Conservation (phyloP, 2,329 filamentous ascomycete species). For the Pseudogymnoascus sp. region DNA sequence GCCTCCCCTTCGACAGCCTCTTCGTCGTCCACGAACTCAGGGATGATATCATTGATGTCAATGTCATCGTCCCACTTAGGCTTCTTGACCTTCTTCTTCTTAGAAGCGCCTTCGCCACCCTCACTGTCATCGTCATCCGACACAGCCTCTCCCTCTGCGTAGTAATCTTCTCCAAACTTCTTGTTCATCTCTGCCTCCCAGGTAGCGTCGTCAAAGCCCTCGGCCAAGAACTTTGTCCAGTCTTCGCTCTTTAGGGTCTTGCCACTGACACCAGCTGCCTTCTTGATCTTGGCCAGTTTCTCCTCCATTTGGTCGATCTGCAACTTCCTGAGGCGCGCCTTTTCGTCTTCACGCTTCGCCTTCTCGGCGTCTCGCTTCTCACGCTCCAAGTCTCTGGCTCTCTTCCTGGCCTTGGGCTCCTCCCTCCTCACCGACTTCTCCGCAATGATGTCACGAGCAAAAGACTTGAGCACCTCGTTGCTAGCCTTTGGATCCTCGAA, state of each 20-base stretch:
- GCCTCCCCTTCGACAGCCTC: conserved; percentile 35
- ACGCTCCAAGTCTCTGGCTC: conserved; percentile 68
- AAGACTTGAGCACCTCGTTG: conserved; percentile 81
- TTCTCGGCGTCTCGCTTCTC: conserved; percentile 73
- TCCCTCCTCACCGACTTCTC: conserved; percentile 81
- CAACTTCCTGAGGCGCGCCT: conserved; percentile 73
- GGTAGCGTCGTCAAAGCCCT: conserved; percentile 76
- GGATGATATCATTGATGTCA: conserved; percentile 86
- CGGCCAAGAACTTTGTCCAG: conserved; percentile 77
- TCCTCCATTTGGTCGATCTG: conserved; percentile 86
- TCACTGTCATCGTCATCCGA: conserved; percentile 53
- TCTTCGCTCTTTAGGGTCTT: conserved; percentile 64
- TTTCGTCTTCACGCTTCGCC: conserved; percentile 66
- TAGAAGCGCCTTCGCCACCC: conserved; percentile 41
- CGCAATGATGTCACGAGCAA: conserved; percentile 76
- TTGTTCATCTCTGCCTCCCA: conserved; percentile 90
- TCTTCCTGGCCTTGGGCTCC: conserved; percentile 67
- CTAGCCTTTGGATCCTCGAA: conserved; percentile 87
- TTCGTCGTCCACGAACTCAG: conserved; percentile 69
- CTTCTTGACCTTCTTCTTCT: conserved; percentile 59
- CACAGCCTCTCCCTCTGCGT: conserved; percentile 59
- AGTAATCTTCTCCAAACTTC: conserved; percentile 86
- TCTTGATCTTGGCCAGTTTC: conserved; percentile 80
- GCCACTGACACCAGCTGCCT: conserved; percentile 72
- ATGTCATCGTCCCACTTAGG: conserved; percentile 96